Evolutionary conservation across 371 early-diverging fungal species (phyloP).

Genomic region (Cokeromyces recurvatus): DNA sequence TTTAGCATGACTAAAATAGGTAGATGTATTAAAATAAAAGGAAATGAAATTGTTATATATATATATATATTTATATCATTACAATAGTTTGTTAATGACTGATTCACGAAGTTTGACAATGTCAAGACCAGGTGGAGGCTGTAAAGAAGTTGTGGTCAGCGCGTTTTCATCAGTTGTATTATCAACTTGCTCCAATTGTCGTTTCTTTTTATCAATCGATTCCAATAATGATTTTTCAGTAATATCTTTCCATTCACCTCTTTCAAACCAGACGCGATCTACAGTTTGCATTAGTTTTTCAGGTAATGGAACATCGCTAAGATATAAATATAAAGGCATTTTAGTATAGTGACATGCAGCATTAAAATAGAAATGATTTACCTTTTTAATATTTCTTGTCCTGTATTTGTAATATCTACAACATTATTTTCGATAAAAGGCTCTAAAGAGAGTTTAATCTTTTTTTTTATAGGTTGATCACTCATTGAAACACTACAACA

Average conservation of each 20-base stretch:
- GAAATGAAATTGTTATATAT: not conserved
- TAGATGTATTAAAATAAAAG: not conserved
- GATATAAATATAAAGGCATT: not conserved
- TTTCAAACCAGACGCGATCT: constrained; percentile 49
- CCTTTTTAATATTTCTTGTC: constrained; percentile 53
- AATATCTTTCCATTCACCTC: constrained; percentile 52
- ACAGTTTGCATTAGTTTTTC: constrained; percentile 54
- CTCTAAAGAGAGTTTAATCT: constrained; percentile 53
- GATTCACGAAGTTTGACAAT: constrained; percentile 37
- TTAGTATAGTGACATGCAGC: not conserved
- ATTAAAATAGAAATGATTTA: constrained; percentile 15
- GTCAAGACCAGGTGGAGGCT: constrained; percentile 32
- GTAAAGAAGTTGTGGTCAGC: constrained; percentile 3
- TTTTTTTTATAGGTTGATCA: constrained; percentile 28
- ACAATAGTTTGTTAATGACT: constrained; percentile 40
- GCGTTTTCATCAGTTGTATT: not conserved
- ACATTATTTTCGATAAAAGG: constrained; percentile 45
- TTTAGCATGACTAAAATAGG: constrained; percentile 57
- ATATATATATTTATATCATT: constrained; percentile 6
- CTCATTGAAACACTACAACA: no score
- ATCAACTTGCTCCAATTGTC: constrained; percentile 6
- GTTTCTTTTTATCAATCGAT: constrained; percentile 12
- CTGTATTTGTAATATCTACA: constrained; percentile 52
- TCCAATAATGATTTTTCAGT: constrained; percentile 39
- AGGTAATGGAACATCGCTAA: constrained; percentile 48